Evolutionary conservation across 2,329 filamentous ascomycete genomes (phyloP).

Genomic region (Blastomyces parvus): DNA sequence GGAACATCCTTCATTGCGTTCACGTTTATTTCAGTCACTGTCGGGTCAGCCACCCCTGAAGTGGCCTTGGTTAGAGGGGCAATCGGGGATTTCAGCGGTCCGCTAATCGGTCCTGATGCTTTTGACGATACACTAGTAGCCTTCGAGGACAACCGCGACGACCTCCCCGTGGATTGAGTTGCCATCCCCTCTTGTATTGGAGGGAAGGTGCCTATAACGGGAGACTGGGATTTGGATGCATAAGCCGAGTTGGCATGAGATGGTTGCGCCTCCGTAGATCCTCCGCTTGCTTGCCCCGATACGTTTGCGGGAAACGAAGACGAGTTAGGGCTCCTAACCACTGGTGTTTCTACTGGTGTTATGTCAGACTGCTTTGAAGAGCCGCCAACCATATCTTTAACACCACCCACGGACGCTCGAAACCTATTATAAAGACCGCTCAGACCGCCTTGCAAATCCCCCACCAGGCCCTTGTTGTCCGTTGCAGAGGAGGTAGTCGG

Average conservation of each 20-base stretch:
- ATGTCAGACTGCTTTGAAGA: constrained; percentile 26
- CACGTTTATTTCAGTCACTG: constrained; percentile 38
- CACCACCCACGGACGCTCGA: constrained; percentile 67
- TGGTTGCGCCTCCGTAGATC: constrained; percentile 17
- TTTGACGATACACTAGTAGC: constrained; percentile 36
- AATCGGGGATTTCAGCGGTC: constrained; percentile 31
- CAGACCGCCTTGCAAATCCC: constrained; percentile 73
- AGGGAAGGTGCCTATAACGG: constrained; percentile 25
- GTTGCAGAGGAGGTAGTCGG: constrained; percentile 50
- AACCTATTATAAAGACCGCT: constrained; percentile 83
- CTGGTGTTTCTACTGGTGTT: constrained; percentile 19
- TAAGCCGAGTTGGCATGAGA: constrained; percentile 27
- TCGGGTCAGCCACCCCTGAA: constrained; percentile 35
- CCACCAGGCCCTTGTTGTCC: constrained; percentile 61
- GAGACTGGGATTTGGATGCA: constrained; percentile 31
- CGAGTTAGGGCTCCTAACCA: constrained; percentile 22
- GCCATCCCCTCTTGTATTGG: constrained; percentile 22
- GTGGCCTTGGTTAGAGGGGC: constrained; percentile 29
- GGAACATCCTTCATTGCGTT: constrained; percentile 27
- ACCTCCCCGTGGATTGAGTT: constrained; percentile 21
- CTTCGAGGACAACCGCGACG: constrained; percentile 35
- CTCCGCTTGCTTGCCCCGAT: constrained; percentile 5
- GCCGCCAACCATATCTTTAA: constrained; percentile 44
- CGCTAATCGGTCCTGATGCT: constrained; percentile 30
- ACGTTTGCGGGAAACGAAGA: constrained; percentile 23